Evolutionary conservation across 768 basidiomycete species (phyloP), one percentile per base, ranked within the genome.

Genomic region (Antrodiella citrinella): DNA sequence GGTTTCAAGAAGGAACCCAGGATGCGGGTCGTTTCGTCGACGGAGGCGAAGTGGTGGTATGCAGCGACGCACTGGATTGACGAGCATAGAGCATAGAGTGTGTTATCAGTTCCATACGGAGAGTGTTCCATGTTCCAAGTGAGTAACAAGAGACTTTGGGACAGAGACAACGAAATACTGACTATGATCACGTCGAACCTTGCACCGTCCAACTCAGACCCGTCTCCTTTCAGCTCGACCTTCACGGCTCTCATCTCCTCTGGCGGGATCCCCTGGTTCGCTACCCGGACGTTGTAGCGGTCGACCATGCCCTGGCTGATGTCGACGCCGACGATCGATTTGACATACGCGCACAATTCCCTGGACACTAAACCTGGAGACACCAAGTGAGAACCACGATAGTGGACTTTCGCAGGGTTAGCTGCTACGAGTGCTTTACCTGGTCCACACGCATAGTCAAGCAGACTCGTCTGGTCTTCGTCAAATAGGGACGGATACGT

Each of bases 391-490:
- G 23, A 25, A 20, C 13, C 11, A 38, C 44, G 26, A 40, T 22
- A n/a, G 9, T 21, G 19, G 30, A 3, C n/a, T 30, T 35, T 9
- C 4, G 21, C 20, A 38, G 12, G 21, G 10, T 41, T 42, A 12
- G n/a, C n/a, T n/a, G n/a, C n/a, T n/a, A n/a, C n/a, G n/a, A n/a
- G 30, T 35, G 7, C 7, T 67, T 30, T 51, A 82, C 84, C 86
- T 53, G 77, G 77, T 11, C 86, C 85, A 60, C 86, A 89, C 3
- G 86, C 86, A 58, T 76, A 89, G 56, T 89, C 87, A 73, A 90
- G 69, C 15, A 83, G 69, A 4, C 64, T 69, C 4, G 86, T 87
- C 4, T 56, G 58, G 23, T 78, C 72, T 41, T 76, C 75, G 48
- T 80, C 69, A 56, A 89, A 82, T 0, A 58, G 43, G 10, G 46